Base-by-base conservation (phyloP, 495 filamentous ascomycete species). In the Durotheca rogersii region DNA sequence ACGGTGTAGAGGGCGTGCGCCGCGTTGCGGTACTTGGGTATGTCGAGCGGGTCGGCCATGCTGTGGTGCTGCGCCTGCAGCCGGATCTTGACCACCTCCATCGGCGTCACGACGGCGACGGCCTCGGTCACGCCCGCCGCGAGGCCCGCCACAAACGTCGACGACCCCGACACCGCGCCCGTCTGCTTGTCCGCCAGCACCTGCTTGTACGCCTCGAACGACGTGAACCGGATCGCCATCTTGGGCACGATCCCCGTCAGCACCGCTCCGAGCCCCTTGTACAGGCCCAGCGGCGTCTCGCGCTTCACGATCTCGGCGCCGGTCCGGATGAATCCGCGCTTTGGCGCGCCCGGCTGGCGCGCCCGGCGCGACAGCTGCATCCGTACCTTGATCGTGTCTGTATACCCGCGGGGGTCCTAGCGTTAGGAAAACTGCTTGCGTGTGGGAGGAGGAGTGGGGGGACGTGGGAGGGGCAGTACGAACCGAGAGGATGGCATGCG, bases 191-290 rank as follows among this genome's bases (percentile, higher is more conserved):
- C 74, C 21, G 87, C 85, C 2, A 96, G 74, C 57, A 86, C 41
- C 62, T 85, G 81, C 79, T 96, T 99, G 69, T 96, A 99, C 57
- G 80, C 81, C 72, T 97, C 94, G 69, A 96, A 99, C 51, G 88
- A 93, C 21, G 94, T 96, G 74, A 99, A 99, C 12, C 93, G 89
- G 61, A 97, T 97, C 43, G 93, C 94, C 93, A 99, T 99, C 74
- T 99, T 99, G 10, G 93, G 93, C 25, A 99, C 85, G 70, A 99
- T 99, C 49, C 93, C 93, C 14, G 92, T 96, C 40, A 96, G 68
- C 45, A 99, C 93, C 40, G 93, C 93, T 23, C 93, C 93, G 7
- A 99, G 78, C 60, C 93, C 93, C 75, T 97, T 97, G 78, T 99
- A 99, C 42, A 99, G 73, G 44, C 85, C 93, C 25, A 99, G 67